These are phyloP conservation scores for Dendryphion nanum DNA, from an alignment of 2,329 filamentous ascomycete species.

Conservation along the genomic window DNA sequence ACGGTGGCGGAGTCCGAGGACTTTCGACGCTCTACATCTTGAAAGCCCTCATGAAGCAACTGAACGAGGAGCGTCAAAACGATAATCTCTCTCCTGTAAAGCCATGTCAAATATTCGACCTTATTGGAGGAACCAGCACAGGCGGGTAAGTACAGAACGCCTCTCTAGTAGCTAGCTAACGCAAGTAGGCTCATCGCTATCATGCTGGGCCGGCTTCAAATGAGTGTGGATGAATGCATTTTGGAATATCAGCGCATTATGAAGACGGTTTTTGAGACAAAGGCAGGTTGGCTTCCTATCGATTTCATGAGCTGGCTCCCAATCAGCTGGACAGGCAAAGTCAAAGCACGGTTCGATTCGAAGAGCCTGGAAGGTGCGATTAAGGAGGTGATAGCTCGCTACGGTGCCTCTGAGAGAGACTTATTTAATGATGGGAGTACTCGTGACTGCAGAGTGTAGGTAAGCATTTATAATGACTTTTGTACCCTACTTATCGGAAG, in stretches of 20 bases:
- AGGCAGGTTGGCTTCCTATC: not conserved
- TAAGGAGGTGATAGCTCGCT: conserved; percentile 1
- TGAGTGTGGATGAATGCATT: conserved; percentile 11
- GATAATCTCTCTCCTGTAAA: conserved; percentile 4
- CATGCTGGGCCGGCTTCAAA: conserved; percentile 11
- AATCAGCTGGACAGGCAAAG: not conserved
- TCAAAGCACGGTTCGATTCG: conserved; percentile 5
- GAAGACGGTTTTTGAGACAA: conserved; percentile 3
- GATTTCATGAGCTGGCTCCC: not conserved
- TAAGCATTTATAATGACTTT: not conserved
- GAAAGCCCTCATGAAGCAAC: conserved; percentile 10
- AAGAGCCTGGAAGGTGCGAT: conserved; percentile 3
- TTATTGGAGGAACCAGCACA: conserved; percentile 19
- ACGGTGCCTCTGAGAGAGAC: not conserved
- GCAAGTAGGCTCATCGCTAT: conserved; percentile 11
- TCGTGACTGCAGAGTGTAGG: conserved; percentile 5
- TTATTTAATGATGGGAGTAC: conserved; percentile 3
- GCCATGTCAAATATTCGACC: conserved; percentile 18
- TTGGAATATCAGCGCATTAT: conserved; percentile 8
- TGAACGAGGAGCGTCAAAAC: conserved; percentile 5
- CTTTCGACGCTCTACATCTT: conserved; percentile 15
- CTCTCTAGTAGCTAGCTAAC: conserved; percentile 4
- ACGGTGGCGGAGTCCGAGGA: conserved; percentile 18
- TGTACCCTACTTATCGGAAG: not conserved
- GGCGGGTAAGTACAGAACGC: conserved; percentile 13